Conservation (phyloP, 139 green algal genomes). For the Chlorella sp. region DNA sequence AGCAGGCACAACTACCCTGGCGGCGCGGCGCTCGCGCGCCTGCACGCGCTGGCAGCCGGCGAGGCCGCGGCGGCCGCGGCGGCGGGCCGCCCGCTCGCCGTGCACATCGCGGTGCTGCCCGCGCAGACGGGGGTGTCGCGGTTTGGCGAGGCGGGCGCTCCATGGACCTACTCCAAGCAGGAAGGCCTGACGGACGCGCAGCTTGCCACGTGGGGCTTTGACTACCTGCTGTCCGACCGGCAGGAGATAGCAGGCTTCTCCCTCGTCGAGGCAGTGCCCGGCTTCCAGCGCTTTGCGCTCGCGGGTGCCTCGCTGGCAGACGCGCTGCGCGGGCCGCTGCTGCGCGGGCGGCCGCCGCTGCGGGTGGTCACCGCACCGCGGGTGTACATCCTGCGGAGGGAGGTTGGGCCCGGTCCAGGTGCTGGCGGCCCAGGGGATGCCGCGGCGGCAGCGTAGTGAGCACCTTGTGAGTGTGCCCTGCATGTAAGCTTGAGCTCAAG, state of each 20-base stretch:
- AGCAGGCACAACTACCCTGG: constrained; percentile 71
- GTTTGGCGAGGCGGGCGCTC: constrained; percentile 51
- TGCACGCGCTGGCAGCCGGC: constrained; percentile 40
- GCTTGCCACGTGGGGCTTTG: constrained; percentile 27
- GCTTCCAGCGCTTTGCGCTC: constrained; percentile 31
- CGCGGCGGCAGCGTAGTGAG: too few relatives aligned
- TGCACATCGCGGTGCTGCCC: constrained; percentile 70
- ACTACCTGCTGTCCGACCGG: constrained; percentile 48
- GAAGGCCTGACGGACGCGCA: constrained; percentile 25
- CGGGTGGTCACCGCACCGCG: constrained; percentile 13
- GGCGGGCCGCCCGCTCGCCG: neutral
- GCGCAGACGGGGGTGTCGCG: constrained; percentile 79
- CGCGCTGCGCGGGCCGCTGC: constrained; percentile 5
- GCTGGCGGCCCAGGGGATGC: too few relatives aligned
- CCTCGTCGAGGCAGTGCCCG: constrained; percentile 18
- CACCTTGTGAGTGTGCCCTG: too few relatives aligned
- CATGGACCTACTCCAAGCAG: constrained; percentile 66
- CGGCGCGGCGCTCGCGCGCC: constrained; percentile 48
- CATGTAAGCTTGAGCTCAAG: too few relatives aligned
- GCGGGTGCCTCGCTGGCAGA: neutral
- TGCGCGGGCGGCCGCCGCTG: constrained; percentile 22
- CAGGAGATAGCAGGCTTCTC: constrained; percentile 34
- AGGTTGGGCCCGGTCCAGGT: neutral
- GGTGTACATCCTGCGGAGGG: constrained; percentile 33
- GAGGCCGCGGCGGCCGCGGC: neutral